Conservation (phyloP, 2,329 filamentous ascomycete species). For the Stagonosporopsis rhizophila region DNA sequence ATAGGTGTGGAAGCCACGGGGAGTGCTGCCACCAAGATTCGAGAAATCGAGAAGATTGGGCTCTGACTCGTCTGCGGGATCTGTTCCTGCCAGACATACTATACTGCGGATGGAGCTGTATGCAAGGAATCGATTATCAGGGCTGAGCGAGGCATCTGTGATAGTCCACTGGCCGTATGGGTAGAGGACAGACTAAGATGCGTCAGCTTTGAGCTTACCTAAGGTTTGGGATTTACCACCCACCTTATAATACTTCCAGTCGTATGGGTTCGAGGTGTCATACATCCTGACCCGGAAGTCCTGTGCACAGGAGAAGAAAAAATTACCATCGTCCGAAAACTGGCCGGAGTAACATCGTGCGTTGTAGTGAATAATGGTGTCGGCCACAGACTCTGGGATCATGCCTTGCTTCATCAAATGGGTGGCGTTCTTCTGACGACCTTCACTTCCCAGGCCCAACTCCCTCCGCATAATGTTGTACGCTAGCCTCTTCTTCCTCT, state of each 20-base stretch:
- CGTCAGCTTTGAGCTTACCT: slow-evolving; percentile 14
- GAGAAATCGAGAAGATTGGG: slow-evolving; percentile 80
- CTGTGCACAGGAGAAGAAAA: slow-evolving; percentile 91
- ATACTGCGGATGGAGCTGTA: slow-evolving; percentile 87
- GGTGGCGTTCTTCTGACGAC: slow-evolving; percentile 66
- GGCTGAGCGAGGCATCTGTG: slow-evolving; percentile 88
- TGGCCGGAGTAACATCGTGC: slow-evolving; percentile 91
- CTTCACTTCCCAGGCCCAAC: slow-evolving; percentile 70
- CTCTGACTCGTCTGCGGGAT: slow-evolving; percentile 80
- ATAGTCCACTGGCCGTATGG: slow-evolving; percentile 94
- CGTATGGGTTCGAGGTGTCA: slow-evolving; percentile 92
- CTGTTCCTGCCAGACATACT: slow-evolving; percentile 86
- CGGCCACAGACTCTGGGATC: slow-evolving; percentile 78
- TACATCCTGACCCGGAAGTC: slow-evolving; percentile 97
- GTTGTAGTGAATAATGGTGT: slow-evolving; percentile 88
- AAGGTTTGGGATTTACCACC: slow-evolving; percentile 15
- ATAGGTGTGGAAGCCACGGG: slow-evolving; percentile 48
- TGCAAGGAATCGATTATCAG: slow-evolving; percentile 89
- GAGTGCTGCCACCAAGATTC: slow-evolving; percentile 52
- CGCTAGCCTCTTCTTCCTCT: slow-evolving; percentile 68
- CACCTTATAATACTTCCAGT: slow-evolving; percentile 96
- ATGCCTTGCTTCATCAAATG: slow-evolving; percentile 76
- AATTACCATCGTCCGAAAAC: slow-evolving; percentile 96
- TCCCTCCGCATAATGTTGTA: slow-evolving; percentile 81
- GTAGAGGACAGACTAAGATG: slow-evolving; percentile 76